Conservation (phyloP, 495 filamentous ascomycete species). For the Xylaria cubensis region DNA sequence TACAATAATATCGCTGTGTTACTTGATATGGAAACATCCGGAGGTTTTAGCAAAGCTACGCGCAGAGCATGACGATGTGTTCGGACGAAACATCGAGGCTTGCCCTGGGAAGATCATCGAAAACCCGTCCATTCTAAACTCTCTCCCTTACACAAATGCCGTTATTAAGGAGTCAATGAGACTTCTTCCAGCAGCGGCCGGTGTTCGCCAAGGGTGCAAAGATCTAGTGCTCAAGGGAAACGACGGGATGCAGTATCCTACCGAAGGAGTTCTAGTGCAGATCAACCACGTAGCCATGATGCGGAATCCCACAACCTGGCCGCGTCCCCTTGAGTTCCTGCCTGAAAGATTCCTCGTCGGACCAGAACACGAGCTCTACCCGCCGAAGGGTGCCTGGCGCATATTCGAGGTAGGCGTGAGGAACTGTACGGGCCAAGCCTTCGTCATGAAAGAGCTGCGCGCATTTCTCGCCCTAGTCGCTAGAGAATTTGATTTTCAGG, state of each 20-base stretch:
- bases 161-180: slow-evolving; percentile 59
- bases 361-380: slow-evolving; percentile 41
- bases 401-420: slow-evolving; percentile 57
- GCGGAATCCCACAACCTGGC: slow-evolving; percentile 42
- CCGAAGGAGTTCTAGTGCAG: slow-evolving; percentile 47
- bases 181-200: slow-evolving; percentile 46
- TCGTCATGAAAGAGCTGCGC: slow-evolving; percentile 55
- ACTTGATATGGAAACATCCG: slow-evolving; percentile 53
- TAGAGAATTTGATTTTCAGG: slow-evolving; percentile 53
- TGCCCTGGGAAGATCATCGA: slow-evolving; percentile 37
- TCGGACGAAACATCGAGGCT: slow-evolving; percentile 38
- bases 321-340: slow-evolving; percentile 42
- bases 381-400: slow-evolving; percentile 54
- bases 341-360: slow-evolving; percentile 51
- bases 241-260: slow-evolving; percentile 41
- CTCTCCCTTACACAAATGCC: slow-evolving; percentile 53
- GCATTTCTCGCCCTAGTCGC: slow-evolving; percentile 53
- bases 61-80: slow-evolving; percentile 53
- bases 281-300: slow-evolving; percentile 42
- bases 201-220: slow-evolving; percentile 39
- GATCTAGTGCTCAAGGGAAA: slow-evolving; percentile 41
- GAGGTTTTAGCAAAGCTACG: slow-evolving; percentile 45
- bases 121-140: slow-evolving; percentile 49
- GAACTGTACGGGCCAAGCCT: slow-evolving; percentile 60
- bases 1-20: slow-evolving; percentile 48